Evolutionary conservation across 768 basidiomycete species (phyloP).

Genomic region (Tricholoma furcatifolium): DNA sequence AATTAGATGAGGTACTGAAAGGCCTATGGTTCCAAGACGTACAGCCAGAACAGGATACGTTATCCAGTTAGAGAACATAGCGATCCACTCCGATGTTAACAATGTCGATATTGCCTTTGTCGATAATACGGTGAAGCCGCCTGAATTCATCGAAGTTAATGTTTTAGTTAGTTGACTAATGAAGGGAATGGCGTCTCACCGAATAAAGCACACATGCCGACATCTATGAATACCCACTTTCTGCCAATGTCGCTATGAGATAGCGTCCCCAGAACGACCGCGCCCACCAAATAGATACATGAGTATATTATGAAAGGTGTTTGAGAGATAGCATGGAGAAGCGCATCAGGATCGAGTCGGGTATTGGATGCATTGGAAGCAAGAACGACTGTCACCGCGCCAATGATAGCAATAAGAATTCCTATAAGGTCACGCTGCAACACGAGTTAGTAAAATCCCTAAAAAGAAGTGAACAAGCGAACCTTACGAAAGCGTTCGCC

Average conservation of each 20-base stretch:
- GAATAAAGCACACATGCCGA: constrained; percentile 85
- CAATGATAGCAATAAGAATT: constrained; percentile 77
- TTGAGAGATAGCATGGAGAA: constrained; percentile 69
- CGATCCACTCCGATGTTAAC: constrained; percentile 73
- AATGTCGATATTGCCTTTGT: constrained; percentile 92
- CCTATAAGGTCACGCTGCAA: constrained; percentile 74
- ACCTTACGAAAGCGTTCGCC: constrained; percentile 82
- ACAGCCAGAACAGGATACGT: constrained; percentile 80
- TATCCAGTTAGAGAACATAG: constrained; percentile 77
- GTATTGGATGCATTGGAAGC: constrained; percentile 71
- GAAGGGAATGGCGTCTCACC: constrained; percentile 40
- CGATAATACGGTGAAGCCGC: constrained; percentile 92
- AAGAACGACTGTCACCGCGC: constrained; percentile 91
- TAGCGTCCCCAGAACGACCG: constrained; percentile 58
- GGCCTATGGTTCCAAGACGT: constrained; percentile 3
- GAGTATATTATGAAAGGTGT: constrained; percentile 77
- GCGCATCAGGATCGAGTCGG: constrained; percentile 62
- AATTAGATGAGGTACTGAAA: constrained; percentile 8
- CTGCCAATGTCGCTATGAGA: constrained; percentile 65
- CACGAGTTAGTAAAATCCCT: constrained; percentile 14
- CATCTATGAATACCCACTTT: constrained; percentile 77
- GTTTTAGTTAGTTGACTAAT: not conserved
- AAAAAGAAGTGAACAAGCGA: constrained; percentile 19
- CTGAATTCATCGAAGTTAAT: constrained; percentile 30
- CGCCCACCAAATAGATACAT: constrained; percentile 55